A percentile compares a stretch with the other conserved stretches of the same genome.
phyloP scores from a whole-genome alignment of 768 basidiomycete genomes.

The Mycena vulgaris region DNA sequence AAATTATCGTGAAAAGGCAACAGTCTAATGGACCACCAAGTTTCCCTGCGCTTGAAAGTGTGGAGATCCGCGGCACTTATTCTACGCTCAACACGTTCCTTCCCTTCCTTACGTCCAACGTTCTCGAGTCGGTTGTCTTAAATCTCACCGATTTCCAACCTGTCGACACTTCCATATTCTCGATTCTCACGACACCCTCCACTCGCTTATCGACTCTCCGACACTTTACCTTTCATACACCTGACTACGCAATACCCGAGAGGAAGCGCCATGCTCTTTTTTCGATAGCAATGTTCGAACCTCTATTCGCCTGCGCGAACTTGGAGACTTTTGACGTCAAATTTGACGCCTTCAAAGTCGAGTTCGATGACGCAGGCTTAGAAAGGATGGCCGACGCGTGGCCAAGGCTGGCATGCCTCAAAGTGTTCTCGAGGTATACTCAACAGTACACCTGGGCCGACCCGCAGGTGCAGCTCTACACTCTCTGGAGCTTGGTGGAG shows the following conservation, averaged over 20 bases:
- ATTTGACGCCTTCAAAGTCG: slow-evolving; percentile 8
- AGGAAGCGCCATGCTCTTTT: not conserved
- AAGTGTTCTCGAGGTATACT: slow-evolving; percentile 5
- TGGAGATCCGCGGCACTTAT: not conserved
- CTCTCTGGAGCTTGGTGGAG: not conserved
- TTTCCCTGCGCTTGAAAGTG: slow-evolving; percentile 17
- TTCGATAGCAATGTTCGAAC: slow-evolving; percentile 1
- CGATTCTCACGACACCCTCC: not conserved
- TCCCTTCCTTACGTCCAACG: slow-evolving; percentile 5
- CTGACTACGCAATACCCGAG: not conserved
- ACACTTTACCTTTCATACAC: not conserved
- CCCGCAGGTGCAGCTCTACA: slow-evolving; percentile 9
- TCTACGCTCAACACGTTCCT: not conserved
- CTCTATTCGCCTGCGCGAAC: slow-evolving; percentile 8
- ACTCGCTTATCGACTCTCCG: not conserved
- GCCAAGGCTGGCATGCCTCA: not conserved
- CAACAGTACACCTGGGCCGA: not conserved
- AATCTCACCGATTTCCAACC: not conserved
- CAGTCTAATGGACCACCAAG: not conserved
- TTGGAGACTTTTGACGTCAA: slow-evolving; percentile 20
- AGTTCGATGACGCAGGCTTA: slow-evolving; percentile 7
- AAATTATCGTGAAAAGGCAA: not conserved
- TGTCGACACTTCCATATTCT: not conserved
- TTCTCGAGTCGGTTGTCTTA: not conserved
- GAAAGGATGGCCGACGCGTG: slow-evolving; percentile 12